Base-by-base conservation (phyloP, 225 moss, liverwort and hornwort species). In the Physcomitrium patens region DNA sequence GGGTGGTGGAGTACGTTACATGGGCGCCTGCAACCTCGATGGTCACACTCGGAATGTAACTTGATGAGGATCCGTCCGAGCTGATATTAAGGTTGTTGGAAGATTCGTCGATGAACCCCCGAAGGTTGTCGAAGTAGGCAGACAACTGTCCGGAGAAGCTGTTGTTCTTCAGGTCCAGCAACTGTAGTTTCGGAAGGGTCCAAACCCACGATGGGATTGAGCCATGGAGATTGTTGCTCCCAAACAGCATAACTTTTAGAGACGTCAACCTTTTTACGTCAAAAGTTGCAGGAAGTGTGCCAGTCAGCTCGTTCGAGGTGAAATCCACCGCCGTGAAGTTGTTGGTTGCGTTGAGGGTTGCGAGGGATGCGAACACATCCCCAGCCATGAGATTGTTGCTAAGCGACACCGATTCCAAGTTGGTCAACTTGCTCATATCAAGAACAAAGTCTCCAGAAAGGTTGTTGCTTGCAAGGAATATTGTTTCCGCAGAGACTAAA, bases 171-270 rank as follows among this genome's bases (percentile, higher is more conserved):
- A 86, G 70, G 7, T 77, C 77, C 12, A 86, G 77, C 47, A 86
- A 61, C 28, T 82, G 79, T 70, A 86, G 66, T 15, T 26, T 46
- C 16, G 85, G 85, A 17, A 82, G 73, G 15, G 12, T 44, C 81
- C 78, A 85, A 17, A 85, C 20, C 85, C 85, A 85, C 7, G 15
- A 19, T 2, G 85, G 85, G 20, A 85, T 65, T 0, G 63, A 8
- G 0, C 85, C 85, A 0, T 20, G 56, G 5, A 85, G 72, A 7
- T 78, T n/a, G 68, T 85, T 85, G 81, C 78, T 62, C n/a, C 78
- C 64, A 0, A 85, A 63, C 16, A 85, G 24, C 17, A 85, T 12
- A 11, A 85, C 64, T 56, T 16, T 60, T 44, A 84, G 18, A 19
- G 67, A 74, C 0, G 12, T 24, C 20, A 84, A 18, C 15, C 50